These are phyloP conservation scores for Entelexis sorbosivorans DNA, from an alignment of 1,139 yeast species.

Conservation along the genomic window DNA sequence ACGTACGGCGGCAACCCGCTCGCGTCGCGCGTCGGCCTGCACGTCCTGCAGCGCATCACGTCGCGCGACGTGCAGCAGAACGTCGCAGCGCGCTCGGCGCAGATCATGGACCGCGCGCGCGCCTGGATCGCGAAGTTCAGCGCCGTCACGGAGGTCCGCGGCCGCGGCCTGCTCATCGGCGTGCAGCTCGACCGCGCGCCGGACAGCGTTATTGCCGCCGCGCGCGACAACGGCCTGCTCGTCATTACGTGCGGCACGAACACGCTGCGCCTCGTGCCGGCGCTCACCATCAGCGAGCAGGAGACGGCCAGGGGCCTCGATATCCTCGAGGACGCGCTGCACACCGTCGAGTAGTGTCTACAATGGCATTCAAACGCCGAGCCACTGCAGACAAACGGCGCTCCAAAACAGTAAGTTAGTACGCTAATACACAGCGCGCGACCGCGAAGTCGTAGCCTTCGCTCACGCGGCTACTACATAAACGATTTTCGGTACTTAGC, in stretches of 20 bases:
- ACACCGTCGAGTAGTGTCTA: neutral
- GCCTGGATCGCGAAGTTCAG: slow-evolving; percentile 49
- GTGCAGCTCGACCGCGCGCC: slow-evolving; percentile 64
- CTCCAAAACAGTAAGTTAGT: no score
- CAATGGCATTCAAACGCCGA: no score
- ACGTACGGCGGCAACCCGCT: slow-evolving; percentile 97
- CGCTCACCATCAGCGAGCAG: slow-evolving; percentile 68
- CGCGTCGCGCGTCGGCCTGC: slow-evolving; percentile 69
- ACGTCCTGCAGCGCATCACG: slow-evolving; percentile 59
- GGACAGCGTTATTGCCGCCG: slow-evolving; percentile 49
- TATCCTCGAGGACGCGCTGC: slow-evolving; percentile 43
- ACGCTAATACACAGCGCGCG: no score
- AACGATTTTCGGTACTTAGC: no score
- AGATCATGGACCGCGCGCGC: slow-evolving; percentile 42
- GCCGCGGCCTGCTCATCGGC: slow-evolving; percentile 80
- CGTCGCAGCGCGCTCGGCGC: slow-evolving; percentile 50
- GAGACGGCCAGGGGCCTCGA: slow-evolving; percentile 58
- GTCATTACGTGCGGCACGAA: slow-evolving; percentile 86
- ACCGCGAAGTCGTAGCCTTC: no score
- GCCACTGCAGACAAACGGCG: no score
- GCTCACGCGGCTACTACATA: no score
- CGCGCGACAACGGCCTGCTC: slow-evolving; percentile 69
- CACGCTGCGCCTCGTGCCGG: slow-evolving; percentile 83
- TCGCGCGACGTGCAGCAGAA: slow-evolving; percentile 46
- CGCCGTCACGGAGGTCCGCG: slow-evolving; percentile 59